Base-by-base conservation (phyloP, 2,329 filamentous ascomycete species). In the Epicoccum nigrum region DNA sequence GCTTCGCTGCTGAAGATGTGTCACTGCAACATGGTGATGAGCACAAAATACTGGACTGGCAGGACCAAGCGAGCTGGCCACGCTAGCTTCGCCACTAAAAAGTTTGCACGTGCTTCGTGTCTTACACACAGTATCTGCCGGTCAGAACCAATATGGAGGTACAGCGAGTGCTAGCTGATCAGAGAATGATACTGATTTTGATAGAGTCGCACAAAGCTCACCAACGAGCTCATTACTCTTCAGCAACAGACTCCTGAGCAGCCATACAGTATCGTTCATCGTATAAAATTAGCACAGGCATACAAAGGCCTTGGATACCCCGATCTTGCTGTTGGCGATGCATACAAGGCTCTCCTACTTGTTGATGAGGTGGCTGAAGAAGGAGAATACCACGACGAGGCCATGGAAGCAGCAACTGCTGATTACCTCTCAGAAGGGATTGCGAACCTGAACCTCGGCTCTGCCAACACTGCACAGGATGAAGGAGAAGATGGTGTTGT, bases 311-410 rank as follows among this genome's bases (percentile, higher is more conserved):
- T 97, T 38, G 90, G 86, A 30, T 97, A 96, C 72, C 90, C 91
- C 0, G 94, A 99, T 71, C 83, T 99, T 31, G 92, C 92, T 4
- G 87, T 88, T 9, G 90, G 91, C 27, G 92, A 97, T 77, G 90
- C 91, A 4, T 97, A 97, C 71, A 87, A 89, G 47, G 92, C 92
- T 1, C 81, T 97, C n/a, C 83, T 96, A 4, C 78, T 99, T 38
- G 83, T 89, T 13, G 93, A 97, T 67, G 90, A 94, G 59, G 82
- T 91, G 28, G 74, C 81, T 57, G 87, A 94, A 47, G 89, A 93
- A 55, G 83, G 84, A 31, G 92, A 97, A 72, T 95, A 92, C 65
- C 87, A 94, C 68, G 85, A 91, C 13, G 77, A 83, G 61, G 86
- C 87, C 7, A 60, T 80, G 6, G 81, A 83, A 43, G 77, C 81